Base-by-base conservation (phyloP, 768 basidiomycete genomes). In the Fomitopsis serialis region DNA sequence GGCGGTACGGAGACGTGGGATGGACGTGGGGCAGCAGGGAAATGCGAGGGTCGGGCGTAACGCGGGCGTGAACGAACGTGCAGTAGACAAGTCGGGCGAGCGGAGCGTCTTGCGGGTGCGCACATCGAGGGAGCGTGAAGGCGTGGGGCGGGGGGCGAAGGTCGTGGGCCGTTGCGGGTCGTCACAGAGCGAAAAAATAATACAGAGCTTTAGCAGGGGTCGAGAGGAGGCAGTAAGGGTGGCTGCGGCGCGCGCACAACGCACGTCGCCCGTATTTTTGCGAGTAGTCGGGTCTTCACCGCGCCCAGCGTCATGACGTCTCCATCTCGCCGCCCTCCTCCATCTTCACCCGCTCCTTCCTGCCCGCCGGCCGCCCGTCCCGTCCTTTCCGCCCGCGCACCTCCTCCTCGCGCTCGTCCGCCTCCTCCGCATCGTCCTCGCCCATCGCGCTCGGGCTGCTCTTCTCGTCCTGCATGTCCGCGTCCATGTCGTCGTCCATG, bases 311-410 rank as follows among this genome's bases (percentile, higher is more conserved):
- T 25, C 24, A 61, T 42, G 50, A 57, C 40, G 54, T 58, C 63
- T 64, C 66, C 66, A 65, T 64, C 61, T 61, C 60, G 42, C 49
- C 56, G 59, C 62, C 63, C 54, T 60, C 61, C 65, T 65, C 65
- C 46, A 65, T 55, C 48, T 56, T 56, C 42, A 58, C 64, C 42
- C 48, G 56, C 54, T 60, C 60, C 53, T 58, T 57, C 27, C 52
- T 54, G 48, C 59, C 54, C 46, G 50, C 61, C 42, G 58, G 57
- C 47, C 63, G 56, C 22, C 61, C 65, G 45, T 63, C 61, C 24
- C 60, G 55, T 1, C 63, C 61, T 55, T 57, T 61, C 42, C 65
- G 49, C 48, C 63, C 66, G 29, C 63, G 54, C 67, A 61, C 60
- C 49, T 58, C 58, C 42, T 58, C 54, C 36, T 48, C 55, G 52